Base-by-base conservation (phyloP, 169 alveolate genomes). In the Besnoitia besnoiti region DNA sequence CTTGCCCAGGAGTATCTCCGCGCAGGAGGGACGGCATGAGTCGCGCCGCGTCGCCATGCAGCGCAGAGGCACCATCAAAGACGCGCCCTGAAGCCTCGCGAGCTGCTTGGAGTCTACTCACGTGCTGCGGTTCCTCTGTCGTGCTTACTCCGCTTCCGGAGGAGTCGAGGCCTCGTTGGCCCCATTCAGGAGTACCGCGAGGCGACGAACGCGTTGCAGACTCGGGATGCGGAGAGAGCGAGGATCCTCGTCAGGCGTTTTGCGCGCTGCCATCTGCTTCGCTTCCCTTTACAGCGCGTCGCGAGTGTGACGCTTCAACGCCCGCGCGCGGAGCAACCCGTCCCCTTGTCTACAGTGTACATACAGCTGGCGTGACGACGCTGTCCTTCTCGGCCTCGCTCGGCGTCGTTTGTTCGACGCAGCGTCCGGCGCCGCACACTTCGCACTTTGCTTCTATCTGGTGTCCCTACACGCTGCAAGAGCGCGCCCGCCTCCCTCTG, bases 381-480 rank as follows among this genome's bases (percentile, higher is more conserved):
- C 82, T 73, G 44, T 73, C 82, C 2, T 73, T 73, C n/a, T 73
- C 47, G 3, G 30, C 19, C n/a, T 73, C 82, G 44, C 82, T 73
- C 47, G n/a, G 44, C 30, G 44, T 73, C 46, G 82, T 73, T 27
- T 73, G 82, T 37, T 73, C 82, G 3, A 21, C 82, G 47, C 82
- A 73, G 46, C 82, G 82, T 1, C 47, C 82, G 12, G 12, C 82
- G 44, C 46, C 82, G 8, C 82, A 73, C 46, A 16, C 44, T 16
- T 7, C 82, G 2, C 82, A n/a, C 82, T 73, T 73, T 42, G 82
- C 82, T 8, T 73, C 82, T 30, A 16, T 73, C 19, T 73, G 82
- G 82, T 73, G 82, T 73, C 82, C 82, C 12, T 73, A 73, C 82
- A 73, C 82, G 24, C 44, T 73, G n/a, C 14, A 73, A 73, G 82